Conservation (phyloP, 1,139 yeast species). For the Candida dubliniensis region DNA sequence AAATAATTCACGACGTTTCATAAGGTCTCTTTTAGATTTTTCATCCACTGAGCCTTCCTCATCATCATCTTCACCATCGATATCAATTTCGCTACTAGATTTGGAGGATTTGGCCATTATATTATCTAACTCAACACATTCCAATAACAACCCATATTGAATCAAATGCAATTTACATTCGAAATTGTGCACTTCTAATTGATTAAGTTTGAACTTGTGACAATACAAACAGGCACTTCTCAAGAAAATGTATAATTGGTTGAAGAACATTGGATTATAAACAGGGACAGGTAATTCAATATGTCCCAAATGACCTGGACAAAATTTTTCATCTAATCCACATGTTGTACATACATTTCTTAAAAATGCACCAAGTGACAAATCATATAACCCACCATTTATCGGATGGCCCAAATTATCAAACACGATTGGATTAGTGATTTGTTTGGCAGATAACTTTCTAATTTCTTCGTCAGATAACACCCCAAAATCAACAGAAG, state of each 20-base stretch:
- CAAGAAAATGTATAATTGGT: slow-evolving; percentile 80
- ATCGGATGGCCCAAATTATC: slow-evolving; percentile 97
- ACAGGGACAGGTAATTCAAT: slow-evolving; percentile 95
- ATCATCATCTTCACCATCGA: slow-evolving; percentile 35
- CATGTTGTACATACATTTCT: slow-evolving; percentile 91
- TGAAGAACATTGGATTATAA: slow-evolving; percentile 91
- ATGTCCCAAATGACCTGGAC: slow-evolving; percentile 99
- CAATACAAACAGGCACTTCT: slow-evolving; percentile 89
- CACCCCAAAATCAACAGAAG: slow-evolving; percentile 89
- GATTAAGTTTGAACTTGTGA: slow-evolving; percentile 73
- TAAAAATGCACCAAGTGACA: slow-evolving; percentile 90
- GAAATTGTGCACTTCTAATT: slow-evolving; percentile 69
- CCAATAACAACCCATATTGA: slow-evolving; percentile 86
- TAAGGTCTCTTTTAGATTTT: slow-evolving; percentile 47
- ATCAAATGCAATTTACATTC: slow-evolving; percentile 78
- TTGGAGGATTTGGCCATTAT: slow-evolving; percentile 42
- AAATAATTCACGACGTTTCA: slow-evolving; percentile 62
- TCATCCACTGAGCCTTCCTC: slow-evolving; percentile 34
- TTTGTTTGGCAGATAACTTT: slow-evolving; percentile 86
- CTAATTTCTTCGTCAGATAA: slow-evolving; percentile 81
- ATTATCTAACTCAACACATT: slow-evolving; percentile 70
- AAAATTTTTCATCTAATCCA: slow-evolving; percentile 89
- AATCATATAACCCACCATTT: slow-evolving; percentile 89
- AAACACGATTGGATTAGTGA: slow-evolving; percentile 90
- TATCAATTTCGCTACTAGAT: slow-evolving; percentile 32